Evolutionary conservation across 169 alveolate genomes (phyloP), one percentile per base, ranked within the genome.

Genomic region (Plasmodium reichenowi): DNA sequence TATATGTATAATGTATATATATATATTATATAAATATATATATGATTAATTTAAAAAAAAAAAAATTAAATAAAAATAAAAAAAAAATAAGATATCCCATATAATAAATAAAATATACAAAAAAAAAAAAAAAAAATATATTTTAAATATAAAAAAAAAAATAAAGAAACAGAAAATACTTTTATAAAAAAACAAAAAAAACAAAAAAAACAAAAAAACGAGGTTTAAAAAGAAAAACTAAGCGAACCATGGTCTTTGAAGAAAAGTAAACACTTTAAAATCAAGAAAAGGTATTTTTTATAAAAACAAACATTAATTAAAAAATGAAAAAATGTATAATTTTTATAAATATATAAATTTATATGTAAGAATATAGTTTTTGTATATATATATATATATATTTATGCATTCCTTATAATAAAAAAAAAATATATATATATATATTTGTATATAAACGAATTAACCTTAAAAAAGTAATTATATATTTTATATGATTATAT

Each of bases 231-330:
- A 68, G 32, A 70, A 48, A 17, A 68, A 83, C 52, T 32, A 74
- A 74, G 83, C 70, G 74, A 83, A 83, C 91, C 83, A 70, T 83
- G 91, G 83, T 68, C 15, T 83, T 83, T 83, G 85, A 58, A 83
- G 76, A 68, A 76, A 76, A 63, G 91, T 22, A 68, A 83, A 68
- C 20, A 20, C 67, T 67, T 83, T 56, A 72, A 83, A 83, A 48
- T 22, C 50, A 68, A 38, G 47, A 38, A 73, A 67, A 83, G 91
- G 91, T 83, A 83, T 38, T 38, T 20, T 58, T 62, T 43, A 48
- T 66, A 56, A 26, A 63, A 12, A 24, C 17, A 63, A 43, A 24
- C 17, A 63, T 20, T 54, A 54, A 0, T 50, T 45, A 29, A 47
- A 75, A 38, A 5, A 45, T 8, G 54, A 76, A 64, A 56, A 45